Evolutionary conservation across 176 grass and related monocot species (phyloP), one percentile per base, ranked within the genome.

Genomic region (Ensete ventricosum): DNA sequence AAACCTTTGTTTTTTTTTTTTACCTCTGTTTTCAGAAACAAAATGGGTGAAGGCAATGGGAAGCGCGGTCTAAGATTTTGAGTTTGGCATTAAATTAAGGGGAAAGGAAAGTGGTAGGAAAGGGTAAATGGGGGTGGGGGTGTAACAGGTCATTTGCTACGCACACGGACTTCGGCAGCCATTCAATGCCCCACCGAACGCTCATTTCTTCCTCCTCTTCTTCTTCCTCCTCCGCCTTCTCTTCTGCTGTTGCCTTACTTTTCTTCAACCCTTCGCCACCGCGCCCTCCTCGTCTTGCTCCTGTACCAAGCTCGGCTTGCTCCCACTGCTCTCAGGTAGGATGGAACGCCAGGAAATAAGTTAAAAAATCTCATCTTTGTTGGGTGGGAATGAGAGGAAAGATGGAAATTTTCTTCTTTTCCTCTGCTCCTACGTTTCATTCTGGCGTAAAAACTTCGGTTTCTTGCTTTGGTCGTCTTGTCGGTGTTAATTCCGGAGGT

Each of bases 101-200:
- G 22, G 22, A 67, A 54, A 29, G 16, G 29, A 26, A 22, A 50
- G 43, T 50, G 26, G 55, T 19, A 59, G 73, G 13, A 75, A 57
- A 57, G 26, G 26, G 55, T 34, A 52, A 25, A 77, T 11, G 11
- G 62, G 14, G 26, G 27, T 12, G 27, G 77, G 48, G 22, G 57
- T 65, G 20, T n/a, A 64, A 64, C 48, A 70, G 50, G 3, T 62
- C 48, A 84, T 81, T 67, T 34, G 82, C 77, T 88, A 75, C 76
- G 84, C 74, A 79, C 86, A 89, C 92, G 92, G 84, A 83, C 75
- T 85, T 82, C 64, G 89, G 82, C 92, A 90, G 85, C 85, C 83
- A 89, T 91, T 93, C 90, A 93, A 93, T 93, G 90, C 75, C 85
- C 84, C 92, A 92, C 89, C 90, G 85, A 87, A 98, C 85, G 84